Evolutionary conservation across 805 yeast species (phyloP), one percentile per base, ranked within the genome.

Genomic region (Yamadazyma akitaensis): DNA sequence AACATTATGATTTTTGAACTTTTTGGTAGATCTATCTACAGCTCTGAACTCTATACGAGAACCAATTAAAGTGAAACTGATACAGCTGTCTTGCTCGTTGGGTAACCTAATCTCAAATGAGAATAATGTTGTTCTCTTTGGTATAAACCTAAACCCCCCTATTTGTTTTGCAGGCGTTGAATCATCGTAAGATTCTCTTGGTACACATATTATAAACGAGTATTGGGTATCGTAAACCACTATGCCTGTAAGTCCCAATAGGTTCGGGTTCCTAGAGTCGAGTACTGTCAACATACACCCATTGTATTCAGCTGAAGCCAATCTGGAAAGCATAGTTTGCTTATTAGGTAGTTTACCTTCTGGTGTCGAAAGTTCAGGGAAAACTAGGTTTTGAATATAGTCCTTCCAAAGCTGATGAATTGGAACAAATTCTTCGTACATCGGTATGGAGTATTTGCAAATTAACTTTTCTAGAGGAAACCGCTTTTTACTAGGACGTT

Each of bases 221-320:
- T 81, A 80, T 60, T 85, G 89, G 8, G 92, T 77, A 60, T 90
- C 97, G 85, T 94, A 87, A 2, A 88, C 67, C 1, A 90, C 87
- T 5, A 90, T 85, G 0, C 97, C 97, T 33, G 70, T 53, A 28
- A 75, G 55, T 0, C 94, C 95, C 7, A 84, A 72, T 46, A 79
- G 58, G 42, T 79, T 75, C 5, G 73, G 67, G 56, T 84, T 85
- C 17, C 67, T 64, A n/a, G 88, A 72, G 40, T 79, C 76, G 2
- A 72, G 56, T 0, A 90, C 90, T 12, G 72, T 72, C 12, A 89
- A 47, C 36, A 63, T 61, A n/a, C 94, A 79, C 2, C 97, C 97
- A 55, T 84, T 85, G 64, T 78, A 85, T 57, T 90, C 97, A 1
- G 94, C 88, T 50, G 84, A 76, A 1, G 92, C 76, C 35, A 90